Base-by-base conservation (phyloP, 2,329 filamentous ascomycete species). In the Colletotrichum nymphaeae region DNA sequence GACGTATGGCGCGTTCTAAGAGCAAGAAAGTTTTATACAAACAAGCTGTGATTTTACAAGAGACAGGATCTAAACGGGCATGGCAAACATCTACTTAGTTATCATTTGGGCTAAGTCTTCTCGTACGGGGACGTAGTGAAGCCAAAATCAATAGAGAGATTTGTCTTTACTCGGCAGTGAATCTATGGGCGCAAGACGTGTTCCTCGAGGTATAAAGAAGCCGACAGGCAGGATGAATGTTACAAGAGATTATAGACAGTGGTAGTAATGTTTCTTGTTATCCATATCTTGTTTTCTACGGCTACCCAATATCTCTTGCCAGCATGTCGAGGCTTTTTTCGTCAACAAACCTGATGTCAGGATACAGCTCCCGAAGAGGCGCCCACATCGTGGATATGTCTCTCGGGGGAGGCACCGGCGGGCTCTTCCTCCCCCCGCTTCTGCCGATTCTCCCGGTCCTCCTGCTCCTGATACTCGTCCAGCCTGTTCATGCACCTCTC, bases 401-500 rank as follows among this genome's bases (percentile, higher is more conserved):
- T 42, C 19, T 19, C 16, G 58, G 58, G 14, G 58, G 58, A 42
- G 32, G 35, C 35, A 46, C 4, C 2, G 32, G 35, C 58, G 37
- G 37, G 14, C 32, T 26, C 14, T 26, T 60, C 22, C 1, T 60
- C 12, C 37, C 57, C 32, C 26, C 22, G 35, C 28, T n/a, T n/a
- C 35, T 60, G 30, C 35, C 57, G 7, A 12, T 28, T 19, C 8
- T 5, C 35, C 35, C 58, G 35, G 6, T 60, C 14, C 8, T 26
- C 11, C 24, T 28, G 58, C 35, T 60, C 11, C 58, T 28, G 58
- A 8, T 46, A 46, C 58, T 60, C 14, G 6, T 60, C 35, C 35
- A 60, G 58, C 53, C 67, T 65, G 37, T 42, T 28, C 53, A 65
- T 69, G 4, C 59, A 69, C 26, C 60, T 69, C 60, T 69, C 67